Base-by-base conservation (phyloP, 176 grass and related monocot species). In the Triticum aestivum region DNA sequence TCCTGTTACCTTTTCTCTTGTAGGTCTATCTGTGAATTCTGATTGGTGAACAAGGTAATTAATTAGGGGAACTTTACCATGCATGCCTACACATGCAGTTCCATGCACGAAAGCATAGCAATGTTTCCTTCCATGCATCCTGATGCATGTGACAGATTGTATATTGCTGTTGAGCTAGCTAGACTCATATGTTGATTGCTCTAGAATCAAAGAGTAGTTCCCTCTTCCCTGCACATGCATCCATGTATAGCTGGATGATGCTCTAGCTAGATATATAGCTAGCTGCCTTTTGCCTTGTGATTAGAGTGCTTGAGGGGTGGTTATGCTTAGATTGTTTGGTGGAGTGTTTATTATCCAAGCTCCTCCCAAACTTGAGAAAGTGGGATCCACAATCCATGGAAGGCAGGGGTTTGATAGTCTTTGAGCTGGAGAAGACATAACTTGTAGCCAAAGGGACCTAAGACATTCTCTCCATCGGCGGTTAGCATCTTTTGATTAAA, bases 401-500 rank as follows among this genome's bases (percentile, higher is more conserved):
- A 73, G 44, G 83, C 73, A 85, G 65, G 21, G 35, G 54, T 39
- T 61, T 79, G 66, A 77, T 78, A 86, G 80, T 80, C 69, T 69
- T 89, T 87, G 79, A 83, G 81, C 79, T 83, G 20, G 68, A 67
- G 64, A 83, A 89, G 74, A 89, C 83, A 83, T 86, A 85, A 86
- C 86, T 83, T 86, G 65, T 89, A 82, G 74, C 75, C 80, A 86
- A 92, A 92, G 90, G 83, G 88, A 92, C 67, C 66, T 69, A 86
- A 86, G 74, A 92, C 90, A 92, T 92, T 92, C 90, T 75, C 87
- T 86, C 73, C 69, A 83, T 37, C 30, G 80, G 83, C 78, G 78
- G 87, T 84, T 83, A 87, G 74, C 84, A 92, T 92, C 91, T 87
- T 92, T 90, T 89, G 75, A 87, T 80, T 92, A 81, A 89, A 92